Base-by-base conservation (phyloP, 148 eudicot genomes). In the Beta vulgaris region DNA sequence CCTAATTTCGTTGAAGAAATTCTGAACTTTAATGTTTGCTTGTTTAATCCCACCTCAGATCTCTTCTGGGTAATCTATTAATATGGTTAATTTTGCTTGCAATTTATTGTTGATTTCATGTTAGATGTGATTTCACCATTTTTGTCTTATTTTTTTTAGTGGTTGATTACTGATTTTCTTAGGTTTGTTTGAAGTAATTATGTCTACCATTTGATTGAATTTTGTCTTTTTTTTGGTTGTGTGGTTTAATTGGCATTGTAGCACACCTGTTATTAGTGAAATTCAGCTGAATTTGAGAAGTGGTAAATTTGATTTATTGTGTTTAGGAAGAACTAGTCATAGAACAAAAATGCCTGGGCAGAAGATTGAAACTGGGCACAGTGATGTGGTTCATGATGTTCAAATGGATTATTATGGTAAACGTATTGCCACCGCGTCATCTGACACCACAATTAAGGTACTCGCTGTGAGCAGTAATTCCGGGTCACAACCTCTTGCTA, bases 381-480 rank as follows among this genome's bases (percentile, higher is more conserved):
- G 35, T 65, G 96, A 93, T 75, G 80, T 86, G 29, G 88, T 93
- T 64, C 98, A 93, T 69, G 98, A 93, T 83, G 98, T 89, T 61
- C 80, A 91, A 77, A 93, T 93, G 96, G 98, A 93, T 76, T 93
- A 91, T 79, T 93, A 93, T 46, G 98, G 96, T 34, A 93, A 93
- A 67, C 91, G 96, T 51, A 84, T 93, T 31, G 98, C 98, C 21
- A 89, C 89, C 54, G 93, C 93, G 69, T 91, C 96, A 21, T 89
- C 96, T 11, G 98, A 93, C 61, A 68, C 83, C 53, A 84, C 90
- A 43, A 84, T 93, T 59, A 93, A 88, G 77, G 87, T 93, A 66
- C 82, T 80, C 28, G 87, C 88, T 18, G 88, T 93, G 39, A 73
- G 92, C 74, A 83, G 81, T 78, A 87, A 73, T 67, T 78, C 85